Percentiles rank a stretch among this genome's conserved stretches.
These are phyloP conservation scores for Leccinum longicurvipes DNA, from an alignment of 768 basidiomycete species.

Conservation along the genomic window DNA sequence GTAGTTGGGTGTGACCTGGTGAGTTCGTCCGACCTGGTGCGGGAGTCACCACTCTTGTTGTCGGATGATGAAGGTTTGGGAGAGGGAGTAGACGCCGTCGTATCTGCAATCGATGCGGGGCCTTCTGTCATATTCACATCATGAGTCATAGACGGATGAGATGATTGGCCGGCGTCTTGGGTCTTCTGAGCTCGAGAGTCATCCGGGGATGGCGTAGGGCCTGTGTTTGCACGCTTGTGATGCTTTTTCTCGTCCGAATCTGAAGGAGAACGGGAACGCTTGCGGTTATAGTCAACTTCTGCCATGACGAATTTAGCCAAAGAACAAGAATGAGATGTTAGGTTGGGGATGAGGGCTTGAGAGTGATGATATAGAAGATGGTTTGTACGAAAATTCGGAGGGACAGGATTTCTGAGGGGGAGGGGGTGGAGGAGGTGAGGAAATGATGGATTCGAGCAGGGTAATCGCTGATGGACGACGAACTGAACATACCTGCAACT, in stretches of 20 bases:
- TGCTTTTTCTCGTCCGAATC: constrained; percentile 77
- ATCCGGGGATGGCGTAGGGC: constrained; percentile 60
- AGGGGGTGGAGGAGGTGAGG: constrained; percentile 53
- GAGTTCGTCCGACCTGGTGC: constrained; percentile 34
- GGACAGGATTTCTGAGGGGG: constrained; percentile 47
- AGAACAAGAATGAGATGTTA: constrained; percentile 36
- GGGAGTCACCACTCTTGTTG: constrained; percentile 40
- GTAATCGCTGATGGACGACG: constrained; percentile 34
- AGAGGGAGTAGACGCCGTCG: constrained; percentile 56
- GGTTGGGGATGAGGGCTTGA: constrained; percentile 44
- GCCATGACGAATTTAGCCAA: constrained; percentile 70
- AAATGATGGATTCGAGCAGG: constrained; percentile 55
- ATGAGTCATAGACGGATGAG: constrained; percentile 38
- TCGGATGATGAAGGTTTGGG: constrained; percentile 44
- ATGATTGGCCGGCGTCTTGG: constrained; percentile 42
- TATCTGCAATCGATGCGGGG: constrained; percentile 37
- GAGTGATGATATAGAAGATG: constrained; percentile 39
- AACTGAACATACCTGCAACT: constrained; percentile 35
- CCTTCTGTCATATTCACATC: constrained; percentile 68
- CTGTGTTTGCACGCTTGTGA: constrained; percentile 82
- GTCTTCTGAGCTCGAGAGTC: constrained; percentile 49
- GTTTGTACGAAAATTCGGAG: constrained; percentile 36
- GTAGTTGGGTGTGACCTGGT: constrained; percentile 44
- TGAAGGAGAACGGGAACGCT: constrained; percentile 83
- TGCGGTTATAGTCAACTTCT: constrained; percentile 82